Evolutionary conservation across 768 basidiomycete species (phyloP).

Genomic region (Cystobasidium ongulense): DNA sequence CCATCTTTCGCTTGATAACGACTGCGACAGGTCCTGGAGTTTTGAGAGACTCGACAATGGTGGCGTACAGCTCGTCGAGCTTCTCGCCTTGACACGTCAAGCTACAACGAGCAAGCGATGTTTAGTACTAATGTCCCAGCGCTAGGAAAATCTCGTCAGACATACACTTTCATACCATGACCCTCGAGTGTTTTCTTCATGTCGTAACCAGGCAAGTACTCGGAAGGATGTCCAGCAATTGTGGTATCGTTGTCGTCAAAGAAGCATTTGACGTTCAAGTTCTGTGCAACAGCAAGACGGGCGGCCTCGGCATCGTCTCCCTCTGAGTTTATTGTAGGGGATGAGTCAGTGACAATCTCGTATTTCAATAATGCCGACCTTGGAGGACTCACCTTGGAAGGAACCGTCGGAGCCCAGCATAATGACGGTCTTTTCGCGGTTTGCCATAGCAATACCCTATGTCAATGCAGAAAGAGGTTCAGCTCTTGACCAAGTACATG

Average conservation of each 20-base stretch:
- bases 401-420: slow-evolving; percentile 82
- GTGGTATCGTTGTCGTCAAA: slow-evolving; percentile 89
- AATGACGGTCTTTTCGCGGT: slow-evolving; percentile 67
- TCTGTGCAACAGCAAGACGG: slow-evolving; percentile 71
- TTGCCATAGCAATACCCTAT: slow-evolving; percentile 73
- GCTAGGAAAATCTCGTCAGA: neutral
- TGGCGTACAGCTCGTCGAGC: slow-evolving; percentile 67
- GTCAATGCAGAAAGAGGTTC: no score
- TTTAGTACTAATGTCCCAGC: neutral
- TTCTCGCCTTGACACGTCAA: slow-evolving; percentile 67
- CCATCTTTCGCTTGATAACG: slow-evolving; percentile 32
- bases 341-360: neutral
- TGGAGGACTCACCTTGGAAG: slow-evolving; percentile 53
- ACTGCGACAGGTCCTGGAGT: slow-evolving; percentile 66
- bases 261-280: slow-evolving; percentile 72
- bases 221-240: slow-evolving; percentile 67
- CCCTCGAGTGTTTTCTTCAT: slow-evolving; percentile 65
- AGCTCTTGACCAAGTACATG: neutral
- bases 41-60: slow-evolving; percentile 53
- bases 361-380: neutral
- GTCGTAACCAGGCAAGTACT: slow-evolving; percentile 73
- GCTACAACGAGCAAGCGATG: neutral
- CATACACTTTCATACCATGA: slow-evolving; percentile 65
- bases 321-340: slow-evolving; percentile 47
- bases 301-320: slow-evolving; percentile 87